phyloP scores from a whole-genome alignment of 352 stramenopile species.

The Phytophthora ohioensis region DNA sequence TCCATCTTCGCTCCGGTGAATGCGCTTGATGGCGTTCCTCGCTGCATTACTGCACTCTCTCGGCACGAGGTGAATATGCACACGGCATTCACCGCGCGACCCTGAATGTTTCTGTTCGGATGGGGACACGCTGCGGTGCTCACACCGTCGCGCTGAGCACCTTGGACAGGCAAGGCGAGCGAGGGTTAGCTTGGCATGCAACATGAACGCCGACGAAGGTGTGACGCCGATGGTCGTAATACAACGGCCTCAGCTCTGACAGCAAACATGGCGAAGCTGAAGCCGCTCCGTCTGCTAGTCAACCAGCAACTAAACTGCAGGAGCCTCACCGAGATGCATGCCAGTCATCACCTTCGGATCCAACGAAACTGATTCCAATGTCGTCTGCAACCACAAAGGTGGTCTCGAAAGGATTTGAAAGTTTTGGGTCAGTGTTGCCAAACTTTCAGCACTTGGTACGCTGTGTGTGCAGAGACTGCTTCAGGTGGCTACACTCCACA shows the following conservation, averaged over 20 bases:
- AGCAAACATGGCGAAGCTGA: conserved; percentile 13
- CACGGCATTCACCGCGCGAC: neutral
- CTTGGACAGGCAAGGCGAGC: conserved; percentile 16
- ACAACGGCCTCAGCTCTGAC: neutral
- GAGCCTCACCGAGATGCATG: conserved; percentile 15
- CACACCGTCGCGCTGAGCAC: neutral
- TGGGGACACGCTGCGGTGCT: neutral
- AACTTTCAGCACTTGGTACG: conserved; percentile 6
- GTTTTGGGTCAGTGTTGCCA: conserved; percentile 8
- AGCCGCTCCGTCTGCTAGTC: conserved; percentile 21
- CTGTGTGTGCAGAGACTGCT: neutral
- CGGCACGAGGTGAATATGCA: neutral
- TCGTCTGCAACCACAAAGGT: neutral
- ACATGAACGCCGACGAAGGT: neutral
- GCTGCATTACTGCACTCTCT: conserved; percentile 14
- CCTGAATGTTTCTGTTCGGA: conserved; percentile 14
- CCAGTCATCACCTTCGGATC: neutral
- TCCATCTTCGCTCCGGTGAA: neutral
- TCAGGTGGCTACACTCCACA: conserved; percentile 5
- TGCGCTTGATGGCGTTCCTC: conserved; percentile 12
- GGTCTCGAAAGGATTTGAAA: conserved; percentile 26
- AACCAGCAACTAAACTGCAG: no score
- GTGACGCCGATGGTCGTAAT: conserved; percentile 3
- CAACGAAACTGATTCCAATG: neutral
- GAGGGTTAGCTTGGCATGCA: conserved; percentile 1